These are phyloP conservation scores for Rhizomucor pusillus DNA, from an alignment of 371 early-diverging fungal genomes.

Conservation along the genomic window DNA sequence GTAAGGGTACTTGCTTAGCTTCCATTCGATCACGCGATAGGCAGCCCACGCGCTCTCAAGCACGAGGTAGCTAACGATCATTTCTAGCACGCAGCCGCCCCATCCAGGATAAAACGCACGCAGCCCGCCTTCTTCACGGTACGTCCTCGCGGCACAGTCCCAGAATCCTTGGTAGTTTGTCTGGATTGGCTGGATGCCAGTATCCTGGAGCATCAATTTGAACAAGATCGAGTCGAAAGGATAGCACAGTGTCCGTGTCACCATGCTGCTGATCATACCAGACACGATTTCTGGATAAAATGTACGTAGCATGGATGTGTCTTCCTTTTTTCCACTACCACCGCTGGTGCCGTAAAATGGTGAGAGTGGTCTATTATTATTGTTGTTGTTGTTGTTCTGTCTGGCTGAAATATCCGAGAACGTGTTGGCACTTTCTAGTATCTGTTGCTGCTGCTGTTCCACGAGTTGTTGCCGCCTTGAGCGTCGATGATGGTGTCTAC, in stretches of 20 bases:
- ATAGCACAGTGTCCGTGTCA: slow-evolving; percentile 48
- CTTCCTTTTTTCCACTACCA: background rate
- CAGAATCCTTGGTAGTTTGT: slow-evolving; percentile 48
- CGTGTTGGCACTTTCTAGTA: background rate
- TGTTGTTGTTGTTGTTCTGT: slow-evolving; percentile 8
- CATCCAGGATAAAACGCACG: slow-evolving; percentile 45
- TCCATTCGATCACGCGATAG: slow-evolving; percentile 31
- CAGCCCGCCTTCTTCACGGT: slow-evolving; percentile 36
- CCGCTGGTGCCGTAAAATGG: background rate
- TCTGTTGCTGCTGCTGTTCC: background rate
- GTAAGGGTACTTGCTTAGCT: slow-evolving; percentile 7
- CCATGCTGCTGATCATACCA: slow-evolving; percentile 52
- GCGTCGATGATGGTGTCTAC: slow-evolving; percentile 15
- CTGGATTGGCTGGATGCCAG: slow-evolving; percentile 36
- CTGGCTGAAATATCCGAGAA: slow-evolving; percentile 1
- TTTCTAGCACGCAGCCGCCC: slow-evolving; percentile 38
- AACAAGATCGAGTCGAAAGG: slow-evolving; percentile 55
- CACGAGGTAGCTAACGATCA: slow-evolving; percentile 32
- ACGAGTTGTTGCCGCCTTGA: slow-evolving; percentile 4
- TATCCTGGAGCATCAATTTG: slow-evolving; percentile 54
- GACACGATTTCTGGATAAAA: slow-evolving; percentile 62
- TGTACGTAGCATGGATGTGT: slow-evolving; percentile 39
- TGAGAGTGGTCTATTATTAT: background rate
- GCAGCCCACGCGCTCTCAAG: slow-evolving; percentile 44
- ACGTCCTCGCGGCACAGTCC: slow-evolving; percentile 37